phyloP scores from a whole-genome alignment of 495 filamentous ascomycete genomes.

The Podospora pseudopauciseta region DNA sequence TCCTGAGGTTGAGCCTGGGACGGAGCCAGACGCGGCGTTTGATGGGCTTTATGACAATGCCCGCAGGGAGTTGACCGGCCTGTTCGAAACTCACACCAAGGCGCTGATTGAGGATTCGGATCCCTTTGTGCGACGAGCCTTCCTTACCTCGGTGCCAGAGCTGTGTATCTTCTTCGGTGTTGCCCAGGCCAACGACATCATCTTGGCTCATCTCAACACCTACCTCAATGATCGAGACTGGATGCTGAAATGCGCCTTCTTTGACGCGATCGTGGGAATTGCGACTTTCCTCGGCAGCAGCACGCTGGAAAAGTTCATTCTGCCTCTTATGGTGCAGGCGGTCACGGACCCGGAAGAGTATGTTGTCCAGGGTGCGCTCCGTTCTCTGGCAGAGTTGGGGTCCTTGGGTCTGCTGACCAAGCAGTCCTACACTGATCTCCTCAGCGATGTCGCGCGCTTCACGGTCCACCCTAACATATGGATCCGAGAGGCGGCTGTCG shows the following conservation, averaged over 20 bases:
- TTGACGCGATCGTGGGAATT: constrained; percentile 91
- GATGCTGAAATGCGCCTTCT: constrained; percentile 95
- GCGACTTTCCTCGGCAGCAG: constrained; percentile 83
- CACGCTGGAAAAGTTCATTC: constrained; percentile 89
- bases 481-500: constrained; percentile 85
- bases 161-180: constrained; percentile 95
- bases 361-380: constrained; percentile 85
- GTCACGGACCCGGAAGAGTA: constrained; percentile 93
- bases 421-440: constrained; percentile 79
- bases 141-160: constrained; percentile 87
- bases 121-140: constrained; percentile 83
- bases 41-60: constrained; percentile 82
- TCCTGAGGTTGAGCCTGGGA: constrained; percentile 73
- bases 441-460: constrained; percentile 75
- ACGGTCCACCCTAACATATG: constrained; percentile 91
- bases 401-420: constrained; percentile 82
- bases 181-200: constrained; percentile 83
- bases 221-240: constrained; percentile 97
- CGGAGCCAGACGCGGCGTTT: constrained; percentile 56
- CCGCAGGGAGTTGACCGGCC: constrained; percentile 66
- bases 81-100: constrained; percentile 87
- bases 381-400: constrained; percentile 86
- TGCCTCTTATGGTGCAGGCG: constrained; percentile 96
- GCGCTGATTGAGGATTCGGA: constrained; percentile 82
- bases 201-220: constrained; percentile 92